Evolutionary conservation across 768 basidiomycete species (phyloP), one percentile per base, ranked within the genome.

Genomic region (Ramaria rubella): DNA sequence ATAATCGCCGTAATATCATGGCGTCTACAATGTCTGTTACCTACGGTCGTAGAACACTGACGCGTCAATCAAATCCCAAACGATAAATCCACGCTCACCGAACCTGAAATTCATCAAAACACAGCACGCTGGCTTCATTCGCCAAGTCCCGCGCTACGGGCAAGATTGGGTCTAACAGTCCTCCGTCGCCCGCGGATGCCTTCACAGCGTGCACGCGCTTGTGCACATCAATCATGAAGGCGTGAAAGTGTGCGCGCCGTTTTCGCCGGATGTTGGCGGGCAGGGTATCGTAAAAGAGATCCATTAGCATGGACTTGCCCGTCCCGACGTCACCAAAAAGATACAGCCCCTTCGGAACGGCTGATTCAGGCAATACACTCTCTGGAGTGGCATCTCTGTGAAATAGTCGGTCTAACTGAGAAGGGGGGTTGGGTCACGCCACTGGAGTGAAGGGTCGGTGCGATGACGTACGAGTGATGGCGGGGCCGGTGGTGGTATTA

Each of bases 271-370:
- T 73, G 43, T 77, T 73, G 0, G 77, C 64, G 1, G 89, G 87
- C 1, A 96, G 82, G 1, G 93, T 83, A 60, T 85, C 81, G 74
- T 88, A 94, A 71, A 96, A 96, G 23, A 99, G 77, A 70, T 99
- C 96, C 96, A 99, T 99, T 60, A 99, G 84, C 94, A 98, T 97
- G 0, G 88, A 89, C 76, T 98, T 97, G 14, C 96, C 95, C 8
- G 95, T 96, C 2, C 95, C 95, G 58, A 99, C 96, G 62, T 93
- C 90, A 30, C 95, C 96, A 67, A 90, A 93, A 19, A 99, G 85
- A 72, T 99, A 98, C 29, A 98, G 77, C 9, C 95, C 92, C 64
- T 87, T 88, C 3, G 92, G 93, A 1, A 75, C 73, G 0, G 81
- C 81, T 7, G 79, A 75, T 2, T 67, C 46, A 2, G 62, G 58